Conservation (phyloP, 257 asterid species). For the Nicotiana sylvestris region DNA sequence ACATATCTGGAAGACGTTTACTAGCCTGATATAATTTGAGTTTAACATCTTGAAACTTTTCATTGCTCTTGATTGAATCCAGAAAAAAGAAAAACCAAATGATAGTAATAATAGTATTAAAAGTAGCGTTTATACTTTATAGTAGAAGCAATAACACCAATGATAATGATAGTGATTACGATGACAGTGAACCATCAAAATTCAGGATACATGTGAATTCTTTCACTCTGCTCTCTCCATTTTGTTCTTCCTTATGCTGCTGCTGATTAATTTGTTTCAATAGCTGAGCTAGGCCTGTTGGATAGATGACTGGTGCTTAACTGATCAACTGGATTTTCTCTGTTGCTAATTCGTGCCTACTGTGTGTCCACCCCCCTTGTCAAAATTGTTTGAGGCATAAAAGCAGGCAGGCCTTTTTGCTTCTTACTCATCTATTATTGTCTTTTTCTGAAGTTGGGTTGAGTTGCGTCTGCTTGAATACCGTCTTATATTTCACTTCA, state of each 20-base stretch:
- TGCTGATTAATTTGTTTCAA: neutral
- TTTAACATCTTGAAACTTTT: conserved; percentile 5
- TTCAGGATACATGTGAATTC: neutral
- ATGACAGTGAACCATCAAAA: neutral
- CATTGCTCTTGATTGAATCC: neutral
- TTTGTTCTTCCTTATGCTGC: conserved; percentile 2
- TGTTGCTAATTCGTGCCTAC: neutral
- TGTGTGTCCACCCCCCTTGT: neutral
- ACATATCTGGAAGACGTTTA: neutral
- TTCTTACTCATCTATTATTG: neutral
- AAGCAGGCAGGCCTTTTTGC: neutral
- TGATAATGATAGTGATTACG: neutral
- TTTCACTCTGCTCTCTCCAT: neutral
- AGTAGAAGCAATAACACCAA: neutral
- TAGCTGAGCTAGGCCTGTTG: neutral
- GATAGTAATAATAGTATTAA: neutral
- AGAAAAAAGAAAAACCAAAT: neutral
- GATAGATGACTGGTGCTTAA: neutral
- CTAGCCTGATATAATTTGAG: neutral
- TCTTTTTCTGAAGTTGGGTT: neutral
- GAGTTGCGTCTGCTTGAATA: conserved; percentile 2
- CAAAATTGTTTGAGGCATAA: neutral
- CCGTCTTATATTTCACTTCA: neutral
- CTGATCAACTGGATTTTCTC: neutral
- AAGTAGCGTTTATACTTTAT: neutral